These are phyloP conservation scores for Paramecium pentaurelia DNA, from an alignment of 73 alveolate genomes.

Conservation along the genomic window DNA sequence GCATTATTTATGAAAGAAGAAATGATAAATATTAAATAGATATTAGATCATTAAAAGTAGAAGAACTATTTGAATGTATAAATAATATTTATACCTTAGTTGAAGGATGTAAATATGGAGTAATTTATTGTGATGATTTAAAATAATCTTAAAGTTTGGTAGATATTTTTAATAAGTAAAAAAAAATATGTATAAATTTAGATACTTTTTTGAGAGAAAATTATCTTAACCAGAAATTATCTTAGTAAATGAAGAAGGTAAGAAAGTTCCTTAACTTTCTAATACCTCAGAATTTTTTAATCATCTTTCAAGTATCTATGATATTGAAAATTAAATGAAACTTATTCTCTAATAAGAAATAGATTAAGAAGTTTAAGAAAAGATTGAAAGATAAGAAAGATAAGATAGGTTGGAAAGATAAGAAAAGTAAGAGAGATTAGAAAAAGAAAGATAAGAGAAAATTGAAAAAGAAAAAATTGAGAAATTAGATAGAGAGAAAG, in stretches of 20 bases:
- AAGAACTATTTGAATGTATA: slow-evolving; percentile 31
- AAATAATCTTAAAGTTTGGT: neutral
- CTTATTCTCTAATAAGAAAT: neutral
- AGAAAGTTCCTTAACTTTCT: neutral
- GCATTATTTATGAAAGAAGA: neutral
- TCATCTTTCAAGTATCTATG: neutral
- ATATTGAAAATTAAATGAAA: neutral
- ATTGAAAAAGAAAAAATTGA: neutral
- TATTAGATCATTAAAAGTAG: neutral
- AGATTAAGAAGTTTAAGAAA: neutral
- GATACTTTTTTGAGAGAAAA: slow-evolving; percentile 34
- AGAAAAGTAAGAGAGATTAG: neutral
- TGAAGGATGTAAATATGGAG: slow-evolving; percentile 54
- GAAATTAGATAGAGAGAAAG: neutral
- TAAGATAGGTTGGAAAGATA: neutral
- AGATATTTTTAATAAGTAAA: slow-evolving; percentile 3
- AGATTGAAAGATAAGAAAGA: neutral
- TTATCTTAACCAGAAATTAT: neutral
- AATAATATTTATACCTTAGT: neutral
- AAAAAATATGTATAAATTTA: neutral
- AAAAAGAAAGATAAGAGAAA: neutral
- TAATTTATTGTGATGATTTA: neutral
- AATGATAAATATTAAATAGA: neutral
- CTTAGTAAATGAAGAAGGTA: neutral
- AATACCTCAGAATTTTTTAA: neutral